Conservation (phyloP, 2,329 filamentous ascomycete species). For the Chrysoporthe deuterocubensis region DNA sequence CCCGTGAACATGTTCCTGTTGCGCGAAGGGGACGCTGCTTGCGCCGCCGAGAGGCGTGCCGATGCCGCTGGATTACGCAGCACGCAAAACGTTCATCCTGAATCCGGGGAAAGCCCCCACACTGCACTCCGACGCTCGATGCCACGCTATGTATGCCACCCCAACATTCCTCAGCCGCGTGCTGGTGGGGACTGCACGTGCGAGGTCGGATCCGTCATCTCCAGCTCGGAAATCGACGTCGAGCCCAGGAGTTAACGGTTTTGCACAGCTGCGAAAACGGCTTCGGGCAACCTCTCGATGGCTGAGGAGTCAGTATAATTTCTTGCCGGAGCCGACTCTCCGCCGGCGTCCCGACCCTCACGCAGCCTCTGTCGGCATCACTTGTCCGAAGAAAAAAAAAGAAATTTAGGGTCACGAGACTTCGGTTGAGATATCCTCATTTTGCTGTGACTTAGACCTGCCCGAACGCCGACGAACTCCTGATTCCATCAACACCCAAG, state of each 20-base stretch:
- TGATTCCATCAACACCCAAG: not conserved
- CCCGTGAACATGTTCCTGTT: not conserved
- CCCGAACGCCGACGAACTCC: not conserved
- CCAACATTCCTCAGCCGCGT: not conserved
- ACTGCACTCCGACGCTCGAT: not conserved
- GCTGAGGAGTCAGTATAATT: conserved; percentile 13
- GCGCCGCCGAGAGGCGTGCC: not conserved
- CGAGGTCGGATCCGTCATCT: conserved; percentile 22
- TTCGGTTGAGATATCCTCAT: not conserved
- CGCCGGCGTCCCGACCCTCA: not conserved
- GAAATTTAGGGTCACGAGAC: not conserved
- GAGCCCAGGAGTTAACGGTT: conserved; percentile 5
- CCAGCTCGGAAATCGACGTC: conserved; percentile 23
- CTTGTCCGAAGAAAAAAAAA: not conserved
- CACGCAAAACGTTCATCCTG: not conserved
- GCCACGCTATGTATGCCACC: not conserved
- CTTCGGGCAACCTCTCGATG: conserved; percentile 5
- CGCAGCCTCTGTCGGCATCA: not conserved
- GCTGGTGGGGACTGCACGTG: not conserved
- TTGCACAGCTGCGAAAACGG: conserved; percentile 21
- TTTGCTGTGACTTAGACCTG: not conserved
- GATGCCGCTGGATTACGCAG: conserved; percentile 1
- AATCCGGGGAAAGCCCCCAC: conserved; percentile 18
- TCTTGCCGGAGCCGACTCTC: not conserved
- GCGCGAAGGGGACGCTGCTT: not conserved